Percentiles rank a stretch among this genome's conserved stretches.
These are phyloP conservation scores for Whalleya microplaca DNA, from an alignment of 2,329 filamentous ascomycete genomes.

Conservation along the genomic window DNA sequence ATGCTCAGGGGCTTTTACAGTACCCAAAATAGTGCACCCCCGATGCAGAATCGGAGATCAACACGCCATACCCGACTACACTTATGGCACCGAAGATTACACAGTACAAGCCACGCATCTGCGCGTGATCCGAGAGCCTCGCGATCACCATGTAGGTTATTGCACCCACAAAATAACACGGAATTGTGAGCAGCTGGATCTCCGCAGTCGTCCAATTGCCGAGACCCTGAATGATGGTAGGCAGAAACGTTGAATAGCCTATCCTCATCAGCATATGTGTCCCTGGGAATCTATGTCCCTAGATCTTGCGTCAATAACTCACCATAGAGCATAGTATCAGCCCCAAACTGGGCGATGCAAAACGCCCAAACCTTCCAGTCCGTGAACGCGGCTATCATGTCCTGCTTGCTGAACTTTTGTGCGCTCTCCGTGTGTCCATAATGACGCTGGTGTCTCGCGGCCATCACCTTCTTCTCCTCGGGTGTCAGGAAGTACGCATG, in stretches of 20 bases:
- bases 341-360: slow-evolving; percentile 70
- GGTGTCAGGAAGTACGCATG: slow-evolving; percentile 63
- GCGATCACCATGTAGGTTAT: slow-evolving; percentile 69
- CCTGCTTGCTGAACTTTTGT: slow-evolving; percentile 54
- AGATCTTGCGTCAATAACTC: slow-evolving; percentile 8
- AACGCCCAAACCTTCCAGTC: slow-evolving; percentile 81
- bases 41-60: slow-evolving; percentile 62
- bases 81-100: slow-evolving; percentile 65
- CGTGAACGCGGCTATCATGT: slow-evolving; percentile 67
- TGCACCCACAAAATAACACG: slow-evolving; percentile 75
- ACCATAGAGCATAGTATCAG: slow-evolving; percentile 75
- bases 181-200: slow-evolving; percentile 77
- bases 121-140: slow-evolving; percentile 67
- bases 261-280: slow-evolving; percentile 7
- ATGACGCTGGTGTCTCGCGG: slow-evolving; percentile 39
- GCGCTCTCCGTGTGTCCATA: slow-evolving; percentile 54
- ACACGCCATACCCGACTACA: slow-evolving; percentile 69
- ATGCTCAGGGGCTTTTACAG: neutral
- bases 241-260: slow-evolving; percentile 77
- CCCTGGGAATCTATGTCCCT: neutral
- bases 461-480: slow-evolving; percentile 60
- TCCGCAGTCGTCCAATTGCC: slow-evolving; percentile 65
- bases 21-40: slow-evolving; percentile 71
- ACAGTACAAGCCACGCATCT: slow-evolving; percentile 67
- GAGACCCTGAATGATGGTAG: slow-evolving; percentile 75